Conservation (phyloP, 768 basidiomycete species). For the Leucosporidium scottii region DNA sequence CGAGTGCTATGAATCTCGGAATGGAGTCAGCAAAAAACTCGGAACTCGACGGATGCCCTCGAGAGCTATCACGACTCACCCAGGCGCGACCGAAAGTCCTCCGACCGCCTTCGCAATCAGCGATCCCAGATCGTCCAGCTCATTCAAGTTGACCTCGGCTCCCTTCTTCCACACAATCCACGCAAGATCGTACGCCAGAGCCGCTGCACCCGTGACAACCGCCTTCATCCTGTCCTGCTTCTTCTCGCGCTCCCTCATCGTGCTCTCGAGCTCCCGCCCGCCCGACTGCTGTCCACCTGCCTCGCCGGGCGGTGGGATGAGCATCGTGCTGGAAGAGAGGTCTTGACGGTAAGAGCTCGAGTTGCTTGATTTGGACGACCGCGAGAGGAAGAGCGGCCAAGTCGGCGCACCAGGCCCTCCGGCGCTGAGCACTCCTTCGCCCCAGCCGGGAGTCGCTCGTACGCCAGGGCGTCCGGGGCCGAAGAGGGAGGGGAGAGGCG, state of each 20-base stretch:
- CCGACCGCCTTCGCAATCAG: conserved; percentile 3
- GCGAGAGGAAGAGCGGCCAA: too few species aligned
- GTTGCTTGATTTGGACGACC: too few species aligned
- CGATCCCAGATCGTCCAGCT: conserved; percentile 17
- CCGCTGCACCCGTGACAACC: conserved; percentile 18
- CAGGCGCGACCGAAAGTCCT: background rate
- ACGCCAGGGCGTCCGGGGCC: conserved; percentile 17
- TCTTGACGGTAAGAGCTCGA: background rate
- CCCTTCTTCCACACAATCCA: conserved; percentile 16
- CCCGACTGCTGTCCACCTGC: background rate
- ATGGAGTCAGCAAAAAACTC: background rate
- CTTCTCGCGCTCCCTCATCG: background rate
- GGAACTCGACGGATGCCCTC: too few species aligned
- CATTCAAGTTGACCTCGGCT: background rate
- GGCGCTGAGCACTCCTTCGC: background rate
- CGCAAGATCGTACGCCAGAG: conserved; percentile 22
- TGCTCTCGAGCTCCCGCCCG: background rate
- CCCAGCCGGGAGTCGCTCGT: background rate
- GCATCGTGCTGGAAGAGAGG: background rate
- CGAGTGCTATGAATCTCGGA: background rate
- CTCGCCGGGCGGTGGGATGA: background rate
- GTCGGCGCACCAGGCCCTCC: too few species aligned
- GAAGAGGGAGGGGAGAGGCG: conserved; percentile 7
- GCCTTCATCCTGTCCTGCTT: background rate
- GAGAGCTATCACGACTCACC: background rate